These are phyloP conservation scores for Chaetomium tenue DNA, from an alignment of 495 filamentous ascomycete genomes.

Conservation along the genomic window DNA sequence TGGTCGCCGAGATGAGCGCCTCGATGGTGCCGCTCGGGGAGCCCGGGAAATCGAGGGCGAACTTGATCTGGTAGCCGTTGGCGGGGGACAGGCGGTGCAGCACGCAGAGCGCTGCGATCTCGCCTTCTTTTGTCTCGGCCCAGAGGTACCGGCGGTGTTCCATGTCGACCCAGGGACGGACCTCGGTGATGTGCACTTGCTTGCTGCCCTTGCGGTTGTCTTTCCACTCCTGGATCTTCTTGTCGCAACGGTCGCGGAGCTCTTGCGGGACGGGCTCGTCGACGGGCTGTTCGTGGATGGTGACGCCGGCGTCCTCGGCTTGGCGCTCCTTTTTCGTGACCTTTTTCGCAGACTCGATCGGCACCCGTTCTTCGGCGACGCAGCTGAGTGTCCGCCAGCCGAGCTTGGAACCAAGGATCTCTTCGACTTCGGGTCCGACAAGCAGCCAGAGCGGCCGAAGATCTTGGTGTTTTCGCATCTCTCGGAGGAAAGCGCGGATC, in stretches of 20 bases:
- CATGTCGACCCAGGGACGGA: conserved; percentile 75
- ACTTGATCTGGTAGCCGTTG: conserved; percentile 86
- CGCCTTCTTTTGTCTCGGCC: conserved; percentile 63
- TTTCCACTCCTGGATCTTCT: conserved; percentile 75
- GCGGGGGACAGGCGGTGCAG: conserved; percentile 69
- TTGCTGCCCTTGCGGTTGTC: conserved; percentile 67
- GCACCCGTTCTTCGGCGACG: conserved; percentile 77
- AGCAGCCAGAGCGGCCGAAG: conserved; percentile 82
- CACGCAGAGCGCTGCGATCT: conserved; percentile 68
- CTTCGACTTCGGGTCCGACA: conserved; percentile 64
- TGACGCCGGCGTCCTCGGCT: conserved; percentile 74
- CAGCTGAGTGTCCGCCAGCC: conserved; percentile 82
- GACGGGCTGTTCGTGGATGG: conserved; percentile 62
- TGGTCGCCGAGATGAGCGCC: conserved; percentile 70
- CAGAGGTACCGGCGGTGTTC: conserved; percentile 80
- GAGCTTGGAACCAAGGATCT: conserved; percentile 68
- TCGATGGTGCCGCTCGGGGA: conserved; percentile 79
- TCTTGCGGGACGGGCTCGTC: conserved; percentile 62
- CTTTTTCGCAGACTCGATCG: conserved; percentile 68
- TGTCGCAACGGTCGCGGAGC: conserved; percentile 61
- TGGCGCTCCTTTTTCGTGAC: conserved; percentile 60
- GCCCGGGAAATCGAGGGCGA: conserved; percentile 78
- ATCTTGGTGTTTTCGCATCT: conserved; percentile 65
- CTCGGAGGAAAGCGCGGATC: conserved; percentile 68
- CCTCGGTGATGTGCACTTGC: conserved; percentile 82